These are phyloP conservation scores for Arachnomyces sp. DNA, from an alignment of 2,329 filamentous ascomycete genomes.

Conservation along the genomic window DNA sequence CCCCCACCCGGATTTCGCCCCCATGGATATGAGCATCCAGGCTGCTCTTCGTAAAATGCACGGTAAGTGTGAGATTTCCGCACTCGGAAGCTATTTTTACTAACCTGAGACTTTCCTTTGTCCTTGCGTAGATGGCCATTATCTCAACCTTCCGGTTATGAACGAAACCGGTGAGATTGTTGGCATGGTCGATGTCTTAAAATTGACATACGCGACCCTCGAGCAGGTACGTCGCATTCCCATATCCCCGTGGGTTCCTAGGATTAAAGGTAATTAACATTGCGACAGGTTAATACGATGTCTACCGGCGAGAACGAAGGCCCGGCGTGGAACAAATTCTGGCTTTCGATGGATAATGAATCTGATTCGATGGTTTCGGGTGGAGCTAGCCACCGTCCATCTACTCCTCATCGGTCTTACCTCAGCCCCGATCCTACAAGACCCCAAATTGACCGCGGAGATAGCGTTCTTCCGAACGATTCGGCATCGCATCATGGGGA, in stretches of 20 bases:
- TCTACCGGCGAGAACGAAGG: conserved; percentile 80
- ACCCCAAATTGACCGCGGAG: conserved; percentile 57
- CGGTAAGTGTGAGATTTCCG: conserved; percentile 50
- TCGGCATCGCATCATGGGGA: conserved; percentile 87
- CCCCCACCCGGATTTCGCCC: conserved; percentile 95
- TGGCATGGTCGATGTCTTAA: conserved; percentile 98
- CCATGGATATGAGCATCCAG: conserved; percentile 98
- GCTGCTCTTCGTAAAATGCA: conserved; percentile 98
- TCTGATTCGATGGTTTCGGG: conserved; percentile 95
- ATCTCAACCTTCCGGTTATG: conserved; percentile 97
- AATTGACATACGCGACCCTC: conserved; percentile 93
- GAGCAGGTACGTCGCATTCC: conserved; percentile 62
- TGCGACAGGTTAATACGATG: conserved; percentile 72
- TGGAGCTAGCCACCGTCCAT: conserved; percentile 68
- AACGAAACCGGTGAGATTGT: conserved; percentile 95
- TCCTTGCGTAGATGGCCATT: conserved; percentile 70
- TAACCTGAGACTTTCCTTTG: not conserved
- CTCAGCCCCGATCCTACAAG: conserved; percentile 72
- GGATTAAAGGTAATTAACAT: conserved; percentile 3
- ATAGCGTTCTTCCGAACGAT: conserved; percentile 86
- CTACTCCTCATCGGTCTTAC: conserved; percentile 62
- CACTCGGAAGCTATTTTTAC: too few relatives aligned
- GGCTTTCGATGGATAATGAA: conserved; percentile 90
- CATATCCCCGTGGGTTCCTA: not conserved
- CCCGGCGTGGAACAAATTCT: conserved; percentile 99